phyloP scores from a whole-genome alignment of 768 basidiomycete genomes.

The Agaricus subrufescens region DNA sequence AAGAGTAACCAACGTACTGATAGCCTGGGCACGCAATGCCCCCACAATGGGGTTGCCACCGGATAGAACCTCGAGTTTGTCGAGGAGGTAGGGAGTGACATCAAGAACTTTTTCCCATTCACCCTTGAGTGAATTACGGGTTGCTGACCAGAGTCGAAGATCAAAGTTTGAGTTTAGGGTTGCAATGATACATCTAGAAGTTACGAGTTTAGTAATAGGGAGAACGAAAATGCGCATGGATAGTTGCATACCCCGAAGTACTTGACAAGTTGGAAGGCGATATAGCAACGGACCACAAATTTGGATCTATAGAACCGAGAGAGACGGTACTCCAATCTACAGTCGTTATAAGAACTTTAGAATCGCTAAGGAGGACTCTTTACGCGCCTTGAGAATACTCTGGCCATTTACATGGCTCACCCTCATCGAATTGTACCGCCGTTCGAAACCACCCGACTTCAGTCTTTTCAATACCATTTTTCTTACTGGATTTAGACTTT shows the following conservation, averaged over 20 bases:
- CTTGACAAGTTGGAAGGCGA: conserved; percentile 67
- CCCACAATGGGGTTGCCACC: conserved; percentile 20
- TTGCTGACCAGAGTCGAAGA: conserved; percentile 60
- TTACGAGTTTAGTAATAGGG: background rate
- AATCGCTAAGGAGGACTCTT: too few species aligned
- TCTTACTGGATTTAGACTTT: conserved; percentile 31
- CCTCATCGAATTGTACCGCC: conserved; percentile 57
- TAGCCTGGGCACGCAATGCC: conserved; percentile 50
- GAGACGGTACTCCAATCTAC: conserved; percentile 66
- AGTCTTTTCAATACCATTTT: conserved; percentile 24
- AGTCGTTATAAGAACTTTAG: background rate
- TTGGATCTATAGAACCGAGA: conserved; percentile 70
- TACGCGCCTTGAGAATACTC: conserved; percentile 43
- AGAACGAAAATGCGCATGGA: background rate
- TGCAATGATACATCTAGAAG: conserved; percentile 58
- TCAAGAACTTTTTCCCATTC: conserved; percentile 68
- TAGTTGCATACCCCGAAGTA: conserved; percentile 50
- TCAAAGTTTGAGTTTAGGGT: conserved; percentile 75
- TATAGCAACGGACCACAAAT: conserved; percentile 48
- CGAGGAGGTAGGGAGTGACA: conserved; percentile 47
- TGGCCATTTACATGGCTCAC: conserved; percentile 36
- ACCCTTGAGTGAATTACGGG: conserved; percentile 65
- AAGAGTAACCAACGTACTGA: conserved; percentile 35
- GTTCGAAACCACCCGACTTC: conserved; percentile 69
- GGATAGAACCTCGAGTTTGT: conserved; percentile 16